Evolutionary conservation across 1,284 basidiomycete genomes (phyloP), one percentile per base, ranked within the genome.

Genomic region (Apiotrichum sp.): DNA sequence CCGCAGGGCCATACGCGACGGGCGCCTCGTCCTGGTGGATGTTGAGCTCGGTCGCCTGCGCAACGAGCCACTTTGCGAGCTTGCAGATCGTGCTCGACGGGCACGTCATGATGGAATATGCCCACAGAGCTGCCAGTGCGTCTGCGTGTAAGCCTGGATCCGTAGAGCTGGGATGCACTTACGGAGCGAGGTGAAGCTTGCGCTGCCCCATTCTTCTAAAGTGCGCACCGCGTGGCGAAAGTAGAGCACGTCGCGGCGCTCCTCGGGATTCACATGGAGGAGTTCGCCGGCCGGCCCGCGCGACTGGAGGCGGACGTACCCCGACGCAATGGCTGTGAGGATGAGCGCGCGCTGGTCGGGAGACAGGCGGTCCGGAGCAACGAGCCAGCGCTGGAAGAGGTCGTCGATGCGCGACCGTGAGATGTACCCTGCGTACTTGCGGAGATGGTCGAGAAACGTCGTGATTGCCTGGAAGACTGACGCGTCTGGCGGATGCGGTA

Each of bases 171-270:
- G 13, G 9, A 8, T 13, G 16, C 13, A 60, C 58, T 56, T 44
- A 60, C 58, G 58, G 7, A 60, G 45, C 6, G 58, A 60, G 1
- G 58, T 56, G 22, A 61, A 61, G 41, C 49, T 59, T 31, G 51
- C 54, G 8, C 47, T 50, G 4, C 58, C 58, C 54, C 54, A 59
- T 7, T 47, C 46, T 41, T 59, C 58, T 4, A 59, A 45, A 6
- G 53, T 22, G 22, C 50, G 13, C 3, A 56, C 39, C 3, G 58
- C 47, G 13, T 59, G 51, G 8, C 58, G 51, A 36, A 59, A 59
- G 51, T 50, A 56, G 14, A 52, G 35, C 3, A 56, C 52, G 29
- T 59, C 58, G 9, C 32, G 44, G 2, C 57, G 39, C 3, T 58
- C 53, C 10, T 51, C 32, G 6, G 50, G 40, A 2, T 40, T 35